These are phyloP conservation scores for Cladophialophora immunda DNA, from an alignment of 2,329 filamentous ascomycete species.

Conservation along the genomic window DNA sequence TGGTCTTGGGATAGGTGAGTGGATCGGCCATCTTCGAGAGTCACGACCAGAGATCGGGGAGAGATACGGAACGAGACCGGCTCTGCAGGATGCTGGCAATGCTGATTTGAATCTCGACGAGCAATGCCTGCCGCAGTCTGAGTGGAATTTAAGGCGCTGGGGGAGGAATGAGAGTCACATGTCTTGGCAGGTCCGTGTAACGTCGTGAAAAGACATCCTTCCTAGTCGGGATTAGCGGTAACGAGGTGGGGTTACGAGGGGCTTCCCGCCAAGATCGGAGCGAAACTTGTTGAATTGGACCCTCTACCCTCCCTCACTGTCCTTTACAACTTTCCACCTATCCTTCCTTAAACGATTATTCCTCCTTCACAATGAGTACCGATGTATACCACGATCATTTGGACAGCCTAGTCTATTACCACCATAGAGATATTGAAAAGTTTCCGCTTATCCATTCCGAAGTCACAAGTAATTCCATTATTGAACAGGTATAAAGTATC, in stretches of 20 bases:
- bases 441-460: no score
- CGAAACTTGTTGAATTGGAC: no score
- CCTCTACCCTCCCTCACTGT: no score
- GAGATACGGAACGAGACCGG: not conserved
- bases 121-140: not conserved
- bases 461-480: no score
- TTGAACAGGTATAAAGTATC: no score
- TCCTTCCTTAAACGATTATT: no score
- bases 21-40: slow-evolving; percentile 51
- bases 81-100: not conserved
- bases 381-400: no score
- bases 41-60: not conserved
- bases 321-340: no score
- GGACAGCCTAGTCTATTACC: no score
- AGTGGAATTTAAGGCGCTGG: not conserved
- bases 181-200: slow-evolving; percentile 1
- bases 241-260: not conserved
- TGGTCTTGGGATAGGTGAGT: slow-evolving; percentile 68
- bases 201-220: slow-evolving; percentile 3
- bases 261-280: no score
- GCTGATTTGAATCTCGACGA: not conserved
- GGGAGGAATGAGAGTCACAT: not conserved
- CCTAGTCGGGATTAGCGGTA: not conserved
- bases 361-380: no score
- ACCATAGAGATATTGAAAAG: no score